Percentiles rank a stretch among this genome's conserved stretches.
These are phyloP conservation scores for Harrya chromipes DNA, from an alignment of 768 basidiomycete species.

Conservation along the genomic window DNA sequence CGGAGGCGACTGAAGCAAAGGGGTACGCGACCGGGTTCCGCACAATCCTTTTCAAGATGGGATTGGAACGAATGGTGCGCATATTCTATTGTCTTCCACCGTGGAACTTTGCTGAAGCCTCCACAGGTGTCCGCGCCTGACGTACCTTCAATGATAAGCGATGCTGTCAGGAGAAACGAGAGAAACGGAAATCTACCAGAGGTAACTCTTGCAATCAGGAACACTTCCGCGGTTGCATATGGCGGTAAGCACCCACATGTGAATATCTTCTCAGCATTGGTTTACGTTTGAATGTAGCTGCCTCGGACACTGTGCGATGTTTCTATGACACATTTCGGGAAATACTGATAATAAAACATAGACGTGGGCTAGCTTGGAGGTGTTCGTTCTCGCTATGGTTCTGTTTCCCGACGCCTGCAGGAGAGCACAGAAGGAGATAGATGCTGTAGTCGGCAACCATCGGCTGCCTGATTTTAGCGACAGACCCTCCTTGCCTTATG, in stretches of 20 bases:
- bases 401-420: constrained; percentile 23
- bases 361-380: constrained; percentile 19
- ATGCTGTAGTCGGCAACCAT: constrained; percentile 17
- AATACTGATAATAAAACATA: constrained; percentile 2
- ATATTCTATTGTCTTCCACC: not conserved
- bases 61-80: constrained; percentile 19
- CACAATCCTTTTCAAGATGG: constrained; percentile 22
- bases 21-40: constrained; percentile 18
- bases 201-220: constrained; percentile 18
- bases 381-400: constrained; percentile 30
- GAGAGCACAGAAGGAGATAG: constrained; percentile 26
- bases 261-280: not conserved
- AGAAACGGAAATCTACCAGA: constrained; percentile 16
- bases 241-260: constrained; percentile 12
- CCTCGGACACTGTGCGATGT: constrained; percentile 25
- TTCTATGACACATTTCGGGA: not conserved
- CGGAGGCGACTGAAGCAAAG: constrained; percentile 16
- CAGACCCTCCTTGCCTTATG: constrained; percentile 21
- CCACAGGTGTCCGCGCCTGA: constrained; percentile 15
- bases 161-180: constrained; percentile 19
- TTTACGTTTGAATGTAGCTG: constrained; percentile 18
- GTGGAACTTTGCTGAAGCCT: not conserved
- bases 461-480: constrained; percentile 24
- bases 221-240: constrained; percentile 23
- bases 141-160: constrained; percentile 21